These are phyloP conservation scores for Aurantiochytrium sp. DNA, from an alignment of 108 stramenopile species.

Conservation along the genomic window DNA sequence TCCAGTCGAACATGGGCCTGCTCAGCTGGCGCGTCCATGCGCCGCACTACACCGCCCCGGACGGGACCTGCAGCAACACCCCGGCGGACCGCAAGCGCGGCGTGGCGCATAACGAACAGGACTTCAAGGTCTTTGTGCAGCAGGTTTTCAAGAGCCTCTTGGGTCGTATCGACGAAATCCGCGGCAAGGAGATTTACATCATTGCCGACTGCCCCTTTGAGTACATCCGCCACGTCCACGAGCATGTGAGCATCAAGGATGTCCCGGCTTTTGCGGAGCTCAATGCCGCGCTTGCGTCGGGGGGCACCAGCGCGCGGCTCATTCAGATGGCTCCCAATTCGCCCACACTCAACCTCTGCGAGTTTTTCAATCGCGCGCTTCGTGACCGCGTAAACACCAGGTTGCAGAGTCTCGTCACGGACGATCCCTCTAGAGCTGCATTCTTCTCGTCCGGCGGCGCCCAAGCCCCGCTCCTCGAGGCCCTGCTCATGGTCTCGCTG, in stretches of 20 bases:
- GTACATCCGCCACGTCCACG: background rate
- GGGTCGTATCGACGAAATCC: background rate
- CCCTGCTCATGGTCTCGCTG: background rate
- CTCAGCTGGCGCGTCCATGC: background rate
- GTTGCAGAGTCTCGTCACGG: background rate
- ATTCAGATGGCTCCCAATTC: conserved; percentile 14
- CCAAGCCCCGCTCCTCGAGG: background rate
- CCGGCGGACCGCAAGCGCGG: background rate
- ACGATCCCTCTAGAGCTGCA: background rate
- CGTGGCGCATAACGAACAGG: background rate
- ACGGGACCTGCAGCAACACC: background rate
- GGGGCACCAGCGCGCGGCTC: background rate
- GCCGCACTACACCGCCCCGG: background rate
- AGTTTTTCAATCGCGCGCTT: background rate
- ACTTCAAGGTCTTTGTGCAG: background rate
- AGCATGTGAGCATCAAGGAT: background rate
- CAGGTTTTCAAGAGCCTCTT: background rate
- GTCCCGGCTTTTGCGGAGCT: background rate
- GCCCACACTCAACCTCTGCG: background rate
- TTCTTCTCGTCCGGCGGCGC: background rate
- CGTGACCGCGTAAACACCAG: background rate
- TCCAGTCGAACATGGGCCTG: background rate
- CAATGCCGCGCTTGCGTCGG: background rate
- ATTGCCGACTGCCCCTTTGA: conserved; percentile 23
- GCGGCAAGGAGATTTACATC: background rate